Conservation (phyloP, 2,329 filamentous ascomycete species). For the Aspergillus persii region DNA sequence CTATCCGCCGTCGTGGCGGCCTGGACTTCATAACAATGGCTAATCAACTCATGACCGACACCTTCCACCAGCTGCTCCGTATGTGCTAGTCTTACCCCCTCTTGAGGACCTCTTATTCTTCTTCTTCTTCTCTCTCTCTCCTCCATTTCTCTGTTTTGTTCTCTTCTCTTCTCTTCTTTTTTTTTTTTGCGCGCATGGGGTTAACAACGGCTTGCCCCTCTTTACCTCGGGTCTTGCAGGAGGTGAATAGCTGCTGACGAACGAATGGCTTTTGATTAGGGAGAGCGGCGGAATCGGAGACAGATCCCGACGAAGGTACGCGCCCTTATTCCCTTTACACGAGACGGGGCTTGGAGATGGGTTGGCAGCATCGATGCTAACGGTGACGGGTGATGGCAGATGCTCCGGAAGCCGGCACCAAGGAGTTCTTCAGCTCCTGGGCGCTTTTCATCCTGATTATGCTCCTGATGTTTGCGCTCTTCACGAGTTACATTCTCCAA, state of each 20-base stretch:
- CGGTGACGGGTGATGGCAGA: constrained; percentile 34
- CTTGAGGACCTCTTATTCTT: neutral
- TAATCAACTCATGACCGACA: constrained; percentile 34
- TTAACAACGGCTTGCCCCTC: neutral
- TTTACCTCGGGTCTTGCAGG: neutral
- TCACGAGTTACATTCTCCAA: constrained; percentile 95
- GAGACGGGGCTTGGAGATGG: neutral
- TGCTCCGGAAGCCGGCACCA: constrained; percentile 78
- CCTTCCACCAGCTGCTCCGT: constrained; percentile 37
- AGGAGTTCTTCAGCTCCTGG: constrained; percentile 95
- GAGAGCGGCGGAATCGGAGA: constrained; percentile 35
- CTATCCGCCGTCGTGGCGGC: constrained; percentile 24
- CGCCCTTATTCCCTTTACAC: constrained; percentile 12
- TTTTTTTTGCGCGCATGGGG: neutral
- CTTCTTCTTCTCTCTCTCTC: neutral
- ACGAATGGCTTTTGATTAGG: constrained; percentile 21
- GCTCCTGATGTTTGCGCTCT: constrained; percentile 89
- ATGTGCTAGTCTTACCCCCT: constrained; percentile 17
- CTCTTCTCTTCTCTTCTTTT: neutral
- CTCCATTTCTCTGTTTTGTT: neutral
- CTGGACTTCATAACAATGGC: constrained; percentile 33
- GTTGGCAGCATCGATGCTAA: constrained; percentile 10
- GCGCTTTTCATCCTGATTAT: constrained; percentile 95
- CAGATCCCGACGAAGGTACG: constrained; percentile 41
- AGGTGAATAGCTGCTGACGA: neutral